phyloP scores from a whole-genome alignment of 176 grass and related monocot species.

The Cymbopogon citratus region DNA sequence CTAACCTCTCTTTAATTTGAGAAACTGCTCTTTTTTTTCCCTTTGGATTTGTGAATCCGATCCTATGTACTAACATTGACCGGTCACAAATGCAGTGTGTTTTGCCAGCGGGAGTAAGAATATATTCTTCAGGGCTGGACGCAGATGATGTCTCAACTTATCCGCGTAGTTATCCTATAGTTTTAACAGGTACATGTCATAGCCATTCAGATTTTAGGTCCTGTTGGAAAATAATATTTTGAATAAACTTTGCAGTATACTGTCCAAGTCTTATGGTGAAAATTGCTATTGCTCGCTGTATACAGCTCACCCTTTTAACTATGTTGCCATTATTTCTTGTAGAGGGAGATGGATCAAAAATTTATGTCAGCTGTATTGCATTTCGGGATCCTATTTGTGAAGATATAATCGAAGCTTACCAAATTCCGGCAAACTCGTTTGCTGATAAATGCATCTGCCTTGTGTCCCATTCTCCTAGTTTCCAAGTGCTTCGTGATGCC shows the following conservation, averaged over 20 bases:
- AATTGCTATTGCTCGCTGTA: slow-evolving; percentile 9
- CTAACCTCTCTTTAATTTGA: slow-evolving; percentile 7
- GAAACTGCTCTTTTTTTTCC: background rate
- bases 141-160: slow-evolving; percentile 62
- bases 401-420: slow-evolving; percentile 82
- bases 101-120: slow-evolving; percentile 94
- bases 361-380: slow-evolving; percentile 95
- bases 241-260: background rate
- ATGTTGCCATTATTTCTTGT: slow-evolving; percentile 37
- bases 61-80: slow-evolving; percentile 9
- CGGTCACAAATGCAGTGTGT: slow-evolving; percentile 77
- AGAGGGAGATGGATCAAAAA: slow-evolving; percentile 99
- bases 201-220: background rate
- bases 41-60: slow-evolving; percentile 22
- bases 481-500: slow-evolving; percentile 81
- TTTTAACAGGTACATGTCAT: slow-evolving; percentile 76
- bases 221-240: slow-evolving; percentile 8
- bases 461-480: slow-evolving; percentile 94
- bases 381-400: slow-evolving; percentile 90
- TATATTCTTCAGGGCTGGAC: slow-evolving; percentile 83
- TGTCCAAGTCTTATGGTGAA: slow-evolving; percentile 15
- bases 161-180: slow-evolving; percentile 93
- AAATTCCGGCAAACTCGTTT: slow-evolving; percentile 80
- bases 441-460: slow-evolving; percentile 99
- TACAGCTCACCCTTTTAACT: slow-evolving; percentile 9